Conservation (phyloP, 345 rosid species). For the Pseudoturritis turrita region DNA sequence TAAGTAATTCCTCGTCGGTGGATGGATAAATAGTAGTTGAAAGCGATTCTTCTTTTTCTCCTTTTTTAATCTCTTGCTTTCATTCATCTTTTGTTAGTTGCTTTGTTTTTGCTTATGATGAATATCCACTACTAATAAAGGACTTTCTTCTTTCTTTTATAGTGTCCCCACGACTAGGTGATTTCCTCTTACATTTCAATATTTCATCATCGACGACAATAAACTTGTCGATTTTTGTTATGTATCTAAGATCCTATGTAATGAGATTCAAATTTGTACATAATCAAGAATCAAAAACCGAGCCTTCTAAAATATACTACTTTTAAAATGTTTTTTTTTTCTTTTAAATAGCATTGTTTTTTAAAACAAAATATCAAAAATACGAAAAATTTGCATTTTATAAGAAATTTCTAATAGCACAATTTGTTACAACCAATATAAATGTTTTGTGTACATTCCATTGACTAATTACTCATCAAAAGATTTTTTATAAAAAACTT, state of each 20-base stretch:
- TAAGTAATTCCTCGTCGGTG: neutral
- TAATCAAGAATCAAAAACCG: neutral
- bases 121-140: constrained; percentile 27
- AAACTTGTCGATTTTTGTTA: neutral
- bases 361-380: no score
- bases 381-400: no score
- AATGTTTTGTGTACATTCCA: no score
- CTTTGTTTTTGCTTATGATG: constrained; percentile 20
- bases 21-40: neutral
- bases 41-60: neutral
- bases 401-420: no score
- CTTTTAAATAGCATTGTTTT: no score
- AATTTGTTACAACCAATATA: no score
- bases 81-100: neutral
- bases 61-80: neutral
- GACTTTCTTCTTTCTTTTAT: neutral
- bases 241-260: neutral
- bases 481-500: no score
- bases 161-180: constrained; percentile 4
- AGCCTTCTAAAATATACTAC: neutral
- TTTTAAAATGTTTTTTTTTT: no score
- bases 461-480: no score
- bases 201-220: neutral
- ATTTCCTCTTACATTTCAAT: constrained; percentile 5
- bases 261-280: neutral